Base-by-base conservation (phyloP, 306 rosid species). In the Vigna nakashimae region DNA sequence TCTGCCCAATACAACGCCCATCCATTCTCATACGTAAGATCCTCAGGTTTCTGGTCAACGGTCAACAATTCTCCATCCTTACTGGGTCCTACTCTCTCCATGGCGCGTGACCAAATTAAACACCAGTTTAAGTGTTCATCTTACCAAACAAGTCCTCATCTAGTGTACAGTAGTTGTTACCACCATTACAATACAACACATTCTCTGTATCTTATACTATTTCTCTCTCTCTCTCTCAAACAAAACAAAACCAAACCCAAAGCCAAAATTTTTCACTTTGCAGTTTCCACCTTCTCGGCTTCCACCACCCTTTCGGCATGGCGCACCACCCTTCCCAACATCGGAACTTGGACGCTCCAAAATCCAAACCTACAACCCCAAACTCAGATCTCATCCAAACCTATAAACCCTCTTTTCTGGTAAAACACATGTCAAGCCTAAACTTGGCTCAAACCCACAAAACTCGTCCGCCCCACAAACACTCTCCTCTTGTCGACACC, bases 321-420 rank as follows among this genome's bases (percentile, higher is more conserved):
- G 83, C 95, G 24, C 87, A 82, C 88, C 84, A 84, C 34, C n/a
- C 83, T 82, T 51, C 84, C 49, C 91, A 82, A 6, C 88, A 89
- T 80, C 91, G 89, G 81, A 88, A 68, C 55, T 38, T 80, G 57
- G 70, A 69, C 73, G 59, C 82, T 30, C 82, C 89, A 51, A 26
- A 83, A 59, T 30, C 86, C 73, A 82, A 65, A 72, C 75, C 62
- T 36, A 45, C 71, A 1, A 73, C 81, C 56, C 43, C 86, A 52
- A 83, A 75, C 78, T 84, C 69, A 70, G 89, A 89, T 86, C 86
- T 82, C 82, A 28, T 75, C 13, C 65, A 75, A 10, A 22, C 80
- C 28, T 52, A 87, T 30, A 78, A 83, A 40, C 71, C 88, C 62
- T 80, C 83, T 51, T 85, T 65, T 71, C n/a, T 79, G 9, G 52